A percentile compares a stretch with the other conserved stretches of the same genome.
Conservation (phyloP, 208 protist species). For the Trypanosoma lewisi region DNA sequence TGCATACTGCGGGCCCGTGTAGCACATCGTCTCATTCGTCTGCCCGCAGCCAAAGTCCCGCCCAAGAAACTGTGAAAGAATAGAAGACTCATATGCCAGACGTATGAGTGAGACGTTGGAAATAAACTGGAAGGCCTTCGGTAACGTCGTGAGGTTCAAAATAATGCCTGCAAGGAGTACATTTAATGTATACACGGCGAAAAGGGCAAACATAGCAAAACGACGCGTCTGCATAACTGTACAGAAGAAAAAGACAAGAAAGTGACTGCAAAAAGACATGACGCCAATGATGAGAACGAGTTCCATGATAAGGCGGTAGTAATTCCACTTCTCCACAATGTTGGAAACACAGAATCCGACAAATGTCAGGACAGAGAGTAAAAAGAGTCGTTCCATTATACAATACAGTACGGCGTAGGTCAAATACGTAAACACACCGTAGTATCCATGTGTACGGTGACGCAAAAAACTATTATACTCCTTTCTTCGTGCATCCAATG, state of each 20-base stretch:
- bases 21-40: constrained; percentile 24
- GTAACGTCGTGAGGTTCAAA: constrained; percentile 60
- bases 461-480: constrained; percentile 53
- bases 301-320: constrained; percentile 41
- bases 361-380: constrained; percentile 36
- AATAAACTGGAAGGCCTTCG: constrained; percentile 29
- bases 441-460: constrained; percentile 55
- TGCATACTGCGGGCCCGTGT: constrained; percentile 55
- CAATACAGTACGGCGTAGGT: constrained; percentile 34
- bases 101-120: constrained; percentile 49
- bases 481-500: constrained; percentile 37
- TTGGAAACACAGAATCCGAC: constrained; percentile 39
- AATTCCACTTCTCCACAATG: constrained; percentile 57
- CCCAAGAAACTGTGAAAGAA: constrained; percentile 49
- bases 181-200: constrained; percentile 60
- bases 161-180: constrained; percentile 56
- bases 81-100: constrained; percentile 53
- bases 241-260: constrained; percentile 42
- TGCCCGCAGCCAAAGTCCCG: constrained; percentile 43
- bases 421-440: constrained; percentile 46
- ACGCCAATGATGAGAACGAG: constrained; percentile 51
- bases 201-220: constrained; percentile 28
- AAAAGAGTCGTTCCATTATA: constrained; percentile 37
- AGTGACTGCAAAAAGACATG: constrained; percentile 49
- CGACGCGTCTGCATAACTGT: constrained; percentile 15